A percentile compares a stretch with the other conserved stretches of the same genome.
phyloP scores from a whole-genome alignment of 208 protist species.

The Trypanosoma congolense region DNA sequence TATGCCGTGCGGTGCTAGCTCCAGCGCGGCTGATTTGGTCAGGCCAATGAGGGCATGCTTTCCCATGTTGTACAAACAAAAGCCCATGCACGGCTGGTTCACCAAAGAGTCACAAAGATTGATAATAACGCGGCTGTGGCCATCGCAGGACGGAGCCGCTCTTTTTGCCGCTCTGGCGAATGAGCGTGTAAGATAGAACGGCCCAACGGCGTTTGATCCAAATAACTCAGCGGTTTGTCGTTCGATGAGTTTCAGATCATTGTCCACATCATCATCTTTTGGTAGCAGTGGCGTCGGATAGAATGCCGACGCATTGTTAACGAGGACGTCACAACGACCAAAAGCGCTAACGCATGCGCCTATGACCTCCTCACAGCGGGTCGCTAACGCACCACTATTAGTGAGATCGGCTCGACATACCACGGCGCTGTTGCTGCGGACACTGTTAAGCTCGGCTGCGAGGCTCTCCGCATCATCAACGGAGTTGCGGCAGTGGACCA shows the following conservation, averaged over 20 bases:
- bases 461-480: constrained; percentile 29
- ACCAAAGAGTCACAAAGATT: constrained; percentile 76
- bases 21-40: constrained; percentile 58
- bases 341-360: constrained; percentile 42
- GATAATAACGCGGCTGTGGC: constrained; percentile 36
- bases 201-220: constrained; percentile 71
- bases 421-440: constrained; percentile 35
- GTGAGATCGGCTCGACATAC: constrained; percentile 5
- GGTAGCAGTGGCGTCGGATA: constrained; percentile 56
- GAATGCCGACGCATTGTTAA: constrained; percentile 85
- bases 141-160: constrained; percentile 10
- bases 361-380: constrained; percentile 37
- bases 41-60: constrained; percentile 69
- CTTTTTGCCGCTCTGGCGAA: constrained; percentile 37
- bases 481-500: constrained; percentile 57
- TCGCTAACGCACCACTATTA: constrained; percentile 2
- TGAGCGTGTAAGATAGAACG: constrained; percentile 48
- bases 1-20: constrained; percentile 53
- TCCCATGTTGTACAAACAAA: constrained; percentile 70
- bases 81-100: constrained; percentile 48
- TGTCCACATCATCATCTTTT: constrained; percentile 1
- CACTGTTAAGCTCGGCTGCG: constrained; percentile 39
- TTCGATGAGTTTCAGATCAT: constrained; percentile 13
- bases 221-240: constrained; percentile 38
- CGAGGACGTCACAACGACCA: constrained; percentile 71